Evolutionary conservation across 1,284 basidiomycete genomes (phyloP).

Genomic region (Microbotryum scabiosae): DNA sequence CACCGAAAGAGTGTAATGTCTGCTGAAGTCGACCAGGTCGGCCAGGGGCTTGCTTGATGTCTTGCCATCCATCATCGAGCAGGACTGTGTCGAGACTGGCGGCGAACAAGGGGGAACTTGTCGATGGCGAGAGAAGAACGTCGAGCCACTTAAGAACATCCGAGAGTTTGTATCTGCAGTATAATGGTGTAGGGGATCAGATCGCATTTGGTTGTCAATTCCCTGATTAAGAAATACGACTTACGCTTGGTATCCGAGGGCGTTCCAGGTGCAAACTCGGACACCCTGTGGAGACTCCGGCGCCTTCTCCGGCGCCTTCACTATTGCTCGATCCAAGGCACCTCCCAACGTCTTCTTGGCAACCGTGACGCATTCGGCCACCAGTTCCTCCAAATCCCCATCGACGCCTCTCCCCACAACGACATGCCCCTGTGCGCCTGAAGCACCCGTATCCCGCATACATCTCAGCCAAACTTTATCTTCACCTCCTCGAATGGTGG

Average conservation of each 20-base stretch:
- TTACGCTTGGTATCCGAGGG: constrained; percentile 12
- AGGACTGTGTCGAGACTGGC: constrained; percentile 21
- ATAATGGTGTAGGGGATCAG: no score
- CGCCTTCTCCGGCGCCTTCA: background rate
- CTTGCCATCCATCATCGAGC: constrained; percentile 35
- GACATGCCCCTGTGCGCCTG: constrained; percentile 4
- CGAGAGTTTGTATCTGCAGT: constrained; percentile 17
- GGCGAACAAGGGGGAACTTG: background rate
- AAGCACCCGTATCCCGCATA: constrained; percentile 9
- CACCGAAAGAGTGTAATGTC: constrained; percentile 6
- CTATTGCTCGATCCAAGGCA: background rate
- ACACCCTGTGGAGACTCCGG: constrained; percentile 1
- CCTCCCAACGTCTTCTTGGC: background rate
- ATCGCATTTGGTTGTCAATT: no score
- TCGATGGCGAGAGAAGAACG: background rate
- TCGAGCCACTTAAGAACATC: constrained; percentile 20
- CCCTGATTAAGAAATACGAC: no score
- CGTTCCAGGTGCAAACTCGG: constrained; percentile 32
- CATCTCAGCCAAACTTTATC: constrained; percentile 11
- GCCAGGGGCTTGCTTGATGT: constrained; percentile 7
- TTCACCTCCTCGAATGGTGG: constrained; percentile 13
- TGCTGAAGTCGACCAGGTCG: background rate
- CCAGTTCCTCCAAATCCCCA: constrained; percentile 7
- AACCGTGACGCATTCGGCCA: constrained; percentile 5
- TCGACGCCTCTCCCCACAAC: constrained; percentile 16